Evolutionary conservation across 805 yeast genomes (phyloP).

Genomic region (Candida bentonensis): DNA sequence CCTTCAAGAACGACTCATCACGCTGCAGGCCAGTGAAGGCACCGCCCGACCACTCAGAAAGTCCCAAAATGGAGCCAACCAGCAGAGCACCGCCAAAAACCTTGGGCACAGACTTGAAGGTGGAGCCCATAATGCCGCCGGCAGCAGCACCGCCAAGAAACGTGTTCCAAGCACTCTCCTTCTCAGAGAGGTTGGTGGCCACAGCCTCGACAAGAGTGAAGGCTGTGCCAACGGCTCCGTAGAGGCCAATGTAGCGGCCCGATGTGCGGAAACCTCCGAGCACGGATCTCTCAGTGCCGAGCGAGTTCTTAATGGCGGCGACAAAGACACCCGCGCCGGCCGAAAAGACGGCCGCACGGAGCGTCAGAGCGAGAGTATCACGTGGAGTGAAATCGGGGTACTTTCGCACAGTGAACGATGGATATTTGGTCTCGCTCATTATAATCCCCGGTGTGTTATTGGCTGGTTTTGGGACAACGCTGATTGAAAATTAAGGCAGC

Average conservation of each 20-base stretch:
- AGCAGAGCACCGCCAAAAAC: slow-evolving; percentile 34
- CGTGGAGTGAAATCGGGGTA: slow-evolving; percentile 40
- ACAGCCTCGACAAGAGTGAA: slow-evolving; percentile 29
- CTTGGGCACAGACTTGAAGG: slow-evolving; percentile 22
- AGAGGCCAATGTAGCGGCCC: slow-evolving; percentile 15
- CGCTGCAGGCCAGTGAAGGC: slow-evolving; percentile 13
- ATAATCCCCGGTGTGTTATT: background rate
- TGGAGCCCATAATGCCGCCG: slow-evolving; percentile 30
- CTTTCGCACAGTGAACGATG: slow-evolving; percentile 14
- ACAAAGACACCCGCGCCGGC: slow-evolving; percentile 34
- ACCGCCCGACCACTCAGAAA: slow-evolving; percentile 22
- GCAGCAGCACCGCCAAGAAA: slow-evolving; percentile 34
- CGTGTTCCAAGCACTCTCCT: slow-evolving; percentile 48
- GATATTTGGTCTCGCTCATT: slow-evolving; percentile 11
- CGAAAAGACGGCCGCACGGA: slow-evolving; percentile 31
- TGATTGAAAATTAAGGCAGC: too few relatives aligned
- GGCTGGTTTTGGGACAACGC: background rate
- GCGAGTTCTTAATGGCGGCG: slow-evolving; percentile 28
- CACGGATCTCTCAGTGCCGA: slow-evolving; percentile 18
- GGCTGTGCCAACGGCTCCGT: slow-evolving; percentile 37
- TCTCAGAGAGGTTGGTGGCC: slow-evolving; percentile 45
- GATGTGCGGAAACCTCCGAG: slow-evolving; percentile 17
- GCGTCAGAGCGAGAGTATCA: slow-evolving; percentile 38
- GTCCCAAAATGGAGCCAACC: slow-evolving; percentile 31
- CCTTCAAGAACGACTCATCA: slow-evolving; percentile 2